Percentiles rank a stretch among this genome's conserved stretches.
These are phyloP conservation scores for Diutina sp. DNA, from an alignment of 1,139 yeast species.

Conservation along the genomic window DNA sequence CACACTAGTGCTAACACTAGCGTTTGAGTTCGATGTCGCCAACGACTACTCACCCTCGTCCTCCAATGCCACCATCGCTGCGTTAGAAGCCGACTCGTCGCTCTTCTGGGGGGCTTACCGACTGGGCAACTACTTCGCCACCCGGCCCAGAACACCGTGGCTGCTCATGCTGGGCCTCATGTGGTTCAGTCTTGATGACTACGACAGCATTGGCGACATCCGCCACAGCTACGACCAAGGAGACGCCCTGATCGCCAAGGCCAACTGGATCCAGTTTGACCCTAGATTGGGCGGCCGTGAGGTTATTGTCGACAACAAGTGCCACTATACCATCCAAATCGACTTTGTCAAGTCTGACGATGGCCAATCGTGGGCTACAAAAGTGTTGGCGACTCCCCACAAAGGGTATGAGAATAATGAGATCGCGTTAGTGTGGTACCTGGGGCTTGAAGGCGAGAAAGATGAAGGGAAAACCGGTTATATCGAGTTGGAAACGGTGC, in stretches of 20 bases:
- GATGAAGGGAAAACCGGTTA: conserved; percentile 15
- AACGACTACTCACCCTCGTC: neutral
- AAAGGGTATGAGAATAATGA: conserved; percentile 33
- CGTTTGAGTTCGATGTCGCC: neutral
- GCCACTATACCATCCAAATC: conserved; percentile 49
- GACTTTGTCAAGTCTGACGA: conserved; percentile 67
- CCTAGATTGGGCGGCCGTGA: conserved; percentile 84
- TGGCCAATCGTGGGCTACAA: conserved; percentile 68
- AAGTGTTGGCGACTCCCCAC: conserved; percentile 51
- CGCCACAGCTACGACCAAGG: conserved; percentile 74
- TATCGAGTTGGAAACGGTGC: conserved; percentile 4
- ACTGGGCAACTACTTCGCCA: conserved; percentile 75
- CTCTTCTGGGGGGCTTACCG: conserved; percentile 84
- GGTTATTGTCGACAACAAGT: conserved; percentile 47
- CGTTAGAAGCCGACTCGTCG: neutral
- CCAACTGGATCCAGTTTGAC: conserved; percentile 82
- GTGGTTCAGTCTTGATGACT: conserved; percentile 71
- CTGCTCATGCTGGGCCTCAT: conserved; percentile 72
- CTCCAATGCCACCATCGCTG: neutral
- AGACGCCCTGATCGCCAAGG: conserved; percentile 51
- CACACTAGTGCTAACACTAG: neutral
- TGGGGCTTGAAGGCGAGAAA: conserved; percentile 48
- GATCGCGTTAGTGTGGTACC: conserved; percentile 65
- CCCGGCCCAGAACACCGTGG: conserved; percentile 69
- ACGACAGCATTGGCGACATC: conserved; percentile 42